Evolutionary conservation across 495 filamentous ascomycete genomes (phyloP).

Genomic region (Penicillium steckii): DNA sequence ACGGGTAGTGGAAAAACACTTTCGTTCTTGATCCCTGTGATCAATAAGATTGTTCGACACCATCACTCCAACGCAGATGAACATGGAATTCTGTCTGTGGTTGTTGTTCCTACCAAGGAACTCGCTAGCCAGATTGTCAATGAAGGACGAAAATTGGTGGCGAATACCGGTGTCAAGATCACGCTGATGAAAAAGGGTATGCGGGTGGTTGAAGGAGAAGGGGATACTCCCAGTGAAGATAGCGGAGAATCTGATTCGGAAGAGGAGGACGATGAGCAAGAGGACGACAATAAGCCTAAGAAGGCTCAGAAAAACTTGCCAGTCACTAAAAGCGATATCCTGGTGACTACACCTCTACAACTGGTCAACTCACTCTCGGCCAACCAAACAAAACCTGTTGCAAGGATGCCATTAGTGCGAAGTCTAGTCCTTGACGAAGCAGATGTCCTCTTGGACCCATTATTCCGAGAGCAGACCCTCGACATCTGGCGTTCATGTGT

Average conservation of each 20-base stretch:
- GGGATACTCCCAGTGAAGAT: conserved; percentile 40
- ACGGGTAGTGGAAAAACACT: conserved; percentile 98
- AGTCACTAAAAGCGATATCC: conserved; percentile 71
- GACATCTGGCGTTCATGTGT: conserved; percentile 79
- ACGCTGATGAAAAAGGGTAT: conserved; percentile 84
- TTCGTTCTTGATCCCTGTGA: conserved; percentile 82
- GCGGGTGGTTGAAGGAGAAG: conserved; percentile 53
- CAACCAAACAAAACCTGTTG: conserved; percentile 38
- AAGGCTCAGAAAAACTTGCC: conserved; percentile 37
- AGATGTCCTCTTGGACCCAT: conserved; percentile 86
- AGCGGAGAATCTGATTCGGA: conserved; percentile 33
- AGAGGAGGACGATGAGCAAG: conserved; percentile 36
- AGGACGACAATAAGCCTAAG: conserved; percentile 36
- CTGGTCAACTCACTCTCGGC: conserved; percentile 72
- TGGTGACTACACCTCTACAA: conserved; percentile 83
- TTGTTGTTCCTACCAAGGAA: conserved; percentile 91
- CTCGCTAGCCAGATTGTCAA: conserved; percentile 90
- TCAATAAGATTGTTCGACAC: conserved; percentile 67
- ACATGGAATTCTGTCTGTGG: conserved; percentile 58
- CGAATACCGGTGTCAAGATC: conserved; percentile 76
- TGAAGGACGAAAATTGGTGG: conserved; percentile 77
- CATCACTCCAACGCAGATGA: conserved; percentile 44
- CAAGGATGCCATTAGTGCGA: conserved; percentile 59
- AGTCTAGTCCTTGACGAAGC: conserved; percentile 88
- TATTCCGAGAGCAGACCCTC: conserved; percentile 88